Evolutionary conservation across 2,329 filamentous ascomycete species (phyloP).

Genomic region (Fusarium oligoseptatum): DNA sequence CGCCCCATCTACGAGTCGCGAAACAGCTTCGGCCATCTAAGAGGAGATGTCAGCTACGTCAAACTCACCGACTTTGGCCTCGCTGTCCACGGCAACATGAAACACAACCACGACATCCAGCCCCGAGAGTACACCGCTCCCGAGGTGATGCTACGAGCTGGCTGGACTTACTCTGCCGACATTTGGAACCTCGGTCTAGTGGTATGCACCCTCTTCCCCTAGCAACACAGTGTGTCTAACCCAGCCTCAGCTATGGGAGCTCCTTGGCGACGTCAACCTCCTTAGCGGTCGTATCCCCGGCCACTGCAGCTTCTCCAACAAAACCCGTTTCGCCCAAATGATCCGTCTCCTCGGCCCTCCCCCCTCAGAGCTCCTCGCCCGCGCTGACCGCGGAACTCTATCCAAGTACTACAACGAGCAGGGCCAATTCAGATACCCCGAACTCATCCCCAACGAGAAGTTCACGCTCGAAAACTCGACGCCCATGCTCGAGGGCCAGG

Average conservation of each 20-base stretch:
- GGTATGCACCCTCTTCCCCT: constrained; percentile 28
- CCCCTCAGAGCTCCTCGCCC: constrained; percentile 40
- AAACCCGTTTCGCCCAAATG: constrained; percentile 48
- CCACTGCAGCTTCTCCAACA: constrained; percentile 41
- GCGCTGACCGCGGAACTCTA: constrained; percentile 32
- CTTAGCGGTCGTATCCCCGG: constrained; percentile 37
- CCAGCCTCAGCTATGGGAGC: constrained; percentile 42
- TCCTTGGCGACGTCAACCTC: constrained; percentile 48
- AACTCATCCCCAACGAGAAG: constrained; percentile 37
- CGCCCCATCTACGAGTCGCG: constrained; percentile 43
- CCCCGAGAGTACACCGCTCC: constrained; percentile 49
- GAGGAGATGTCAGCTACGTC: constrained; percentile 42
- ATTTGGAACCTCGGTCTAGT: constrained; percentile 50
- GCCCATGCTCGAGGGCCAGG: constrained; percentile 38
- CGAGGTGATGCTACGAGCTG: constrained; percentile 48
- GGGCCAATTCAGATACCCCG: constrained; percentile 38
- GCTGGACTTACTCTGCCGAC: constrained; percentile 50
- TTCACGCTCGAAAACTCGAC: constrained; percentile 38
- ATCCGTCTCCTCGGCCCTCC: constrained; percentile 47
- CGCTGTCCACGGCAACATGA: constrained; percentile 42
- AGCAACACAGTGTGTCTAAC: constrained; percentile 10
- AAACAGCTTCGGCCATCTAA: constrained; percentile 41
- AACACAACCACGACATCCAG: constrained; percentile 46
- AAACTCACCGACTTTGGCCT: constrained; percentile 49
- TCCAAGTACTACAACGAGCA: constrained; percentile 41